Conservation (phyloP, 805 yeast genomes). For the Candida jianshihensis region DNA sequence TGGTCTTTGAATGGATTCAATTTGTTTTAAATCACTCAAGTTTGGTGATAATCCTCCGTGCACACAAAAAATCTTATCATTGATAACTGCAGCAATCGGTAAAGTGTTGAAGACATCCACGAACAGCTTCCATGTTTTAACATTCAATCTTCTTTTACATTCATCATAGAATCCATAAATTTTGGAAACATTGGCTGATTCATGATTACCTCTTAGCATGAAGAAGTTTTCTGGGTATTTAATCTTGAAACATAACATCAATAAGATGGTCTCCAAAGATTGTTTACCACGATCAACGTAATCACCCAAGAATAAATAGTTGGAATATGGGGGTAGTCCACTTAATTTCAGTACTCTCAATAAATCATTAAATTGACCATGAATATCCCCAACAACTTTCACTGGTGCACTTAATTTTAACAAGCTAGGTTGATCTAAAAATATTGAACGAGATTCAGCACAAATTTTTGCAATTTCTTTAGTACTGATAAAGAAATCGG, state of each 20-base stretch:
- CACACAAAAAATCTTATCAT: slow-evolving; percentile 87
- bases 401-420: slow-evolving; percentile 76
- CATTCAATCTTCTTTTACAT: slow-evolving; percentile 87
- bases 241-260: slow-evolving; percentile 86
- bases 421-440: slow-evolving; percentile 82
- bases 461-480: slow-evolving; percentile 79
- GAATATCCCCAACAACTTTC: slow-evolving; percentile 87
- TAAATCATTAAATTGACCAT: slow-evolving; percentile 92
- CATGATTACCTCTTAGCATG: slow-evolving; percentile 90
- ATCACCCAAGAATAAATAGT: slow-evolving; percentile 90
- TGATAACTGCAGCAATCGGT: slow-evolving; percentile 94
- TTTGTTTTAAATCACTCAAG: slow-evolving; percentile 55
- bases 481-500: slow-evolving; percentile 19
- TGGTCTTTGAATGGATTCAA: slow-evolving; percentile 67
- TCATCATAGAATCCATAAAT: slow-evolving; percentile 98
- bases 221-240: slow-evolving; percentile 96
- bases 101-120: slow-evolving; percentile 92
- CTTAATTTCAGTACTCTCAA: slow-evolving; percentile 89
- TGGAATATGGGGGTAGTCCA: slow-evolving; percentile 94
- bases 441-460: slow-evolving; percentile 79
- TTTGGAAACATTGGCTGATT: slow-evolving; percentile 93
- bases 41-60: slow-evolving; percentile 83
- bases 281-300: slow-evolving; percentile 98
- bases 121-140: slow-evolving; percentile 90
- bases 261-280: slow-evolving; percentile 82